Conservation (phyloP, 257 asterid genomes). For the Marsdenia floribunda region DNA sequence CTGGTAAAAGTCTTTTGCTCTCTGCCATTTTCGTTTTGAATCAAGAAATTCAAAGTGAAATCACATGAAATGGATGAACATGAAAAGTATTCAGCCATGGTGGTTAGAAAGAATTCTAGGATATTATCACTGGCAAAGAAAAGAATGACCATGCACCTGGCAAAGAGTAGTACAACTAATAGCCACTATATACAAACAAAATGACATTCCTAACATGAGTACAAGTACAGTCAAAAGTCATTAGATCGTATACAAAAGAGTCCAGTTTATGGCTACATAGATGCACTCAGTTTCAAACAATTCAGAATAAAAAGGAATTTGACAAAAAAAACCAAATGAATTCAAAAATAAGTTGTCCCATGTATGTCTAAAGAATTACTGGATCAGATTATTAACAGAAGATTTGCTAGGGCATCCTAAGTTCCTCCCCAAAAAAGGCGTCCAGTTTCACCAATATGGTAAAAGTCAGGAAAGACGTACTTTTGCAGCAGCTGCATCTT, state of each 20-base stretch:
- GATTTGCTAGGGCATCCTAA: not conserved
- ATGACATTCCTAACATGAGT: not conserved
- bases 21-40: not conserved
- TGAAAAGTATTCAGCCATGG: not conserved
- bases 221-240: not conserved
- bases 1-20: not conserved
- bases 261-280: not conserved
- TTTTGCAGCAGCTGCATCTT: conserved; percentile 60
- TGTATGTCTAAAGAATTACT: not conserved
- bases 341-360: not conserved
- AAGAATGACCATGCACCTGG: conserved; percentile 1
- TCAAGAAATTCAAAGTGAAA: not conserved
- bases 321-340: not conserved
- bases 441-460: not conserved
- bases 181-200: not conserved
- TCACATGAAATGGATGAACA: not conserved
- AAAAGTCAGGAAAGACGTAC: conserved; percentile 35
- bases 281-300: not conserved
- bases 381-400: not conserved
- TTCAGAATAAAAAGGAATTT: not conserved
- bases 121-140: not conserved
- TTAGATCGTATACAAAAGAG: not conserved
- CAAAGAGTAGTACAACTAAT: not conserved
- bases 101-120: not conserved
- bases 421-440: not conserved